A percentile compares a stretch with the other conserved stretches of the same genome.
Evolutionary conservation across 345 rosid genomes (phyloP).

Genomic region (Mangifera indica): DNA sequence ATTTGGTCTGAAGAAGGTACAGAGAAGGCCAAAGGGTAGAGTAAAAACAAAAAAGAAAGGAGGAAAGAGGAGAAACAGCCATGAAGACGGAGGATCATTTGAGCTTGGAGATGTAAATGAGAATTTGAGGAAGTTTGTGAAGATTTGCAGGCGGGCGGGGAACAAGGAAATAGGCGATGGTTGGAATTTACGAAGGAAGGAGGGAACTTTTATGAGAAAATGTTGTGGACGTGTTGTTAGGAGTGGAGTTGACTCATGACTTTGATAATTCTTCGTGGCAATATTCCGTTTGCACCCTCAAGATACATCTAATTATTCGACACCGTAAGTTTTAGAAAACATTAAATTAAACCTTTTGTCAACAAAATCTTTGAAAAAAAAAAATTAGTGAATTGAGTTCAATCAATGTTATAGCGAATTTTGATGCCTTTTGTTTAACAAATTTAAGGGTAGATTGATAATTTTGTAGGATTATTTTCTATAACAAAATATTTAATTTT

Average conservation of each 20-base stretch:
- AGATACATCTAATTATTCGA: no score
- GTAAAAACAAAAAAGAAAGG: constrained; percentile 24
- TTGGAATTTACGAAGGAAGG: constrained; percentile 9
- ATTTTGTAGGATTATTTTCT: no score
- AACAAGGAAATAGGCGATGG: constrained; percentile 7
- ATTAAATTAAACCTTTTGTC: no score
- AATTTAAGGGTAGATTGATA: no score
- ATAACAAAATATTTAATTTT: no score
- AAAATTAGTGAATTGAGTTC: no score
- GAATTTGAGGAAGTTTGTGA: neutral
- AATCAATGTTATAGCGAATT: no score
- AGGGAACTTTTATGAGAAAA: neutral
- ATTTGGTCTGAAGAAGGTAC: constrained; percentile 40
- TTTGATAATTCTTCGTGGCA: neutral
- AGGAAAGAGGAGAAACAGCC: neutral
- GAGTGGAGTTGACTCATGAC: constrained; percentile 33
- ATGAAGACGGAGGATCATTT: neutral
- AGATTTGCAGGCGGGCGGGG: no score
- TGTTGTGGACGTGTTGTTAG: constrained; percentile 21
- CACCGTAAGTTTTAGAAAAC: no score
- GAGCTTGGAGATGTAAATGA: neutral
- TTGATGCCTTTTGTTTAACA: no score
- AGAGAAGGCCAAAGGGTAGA: constrained; percentile 29
- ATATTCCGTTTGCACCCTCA: no score
- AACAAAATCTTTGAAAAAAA: no score